Conservation (phyloP, 257 asterid genomes). For the Oldenlandia corymbosa region DNA sequence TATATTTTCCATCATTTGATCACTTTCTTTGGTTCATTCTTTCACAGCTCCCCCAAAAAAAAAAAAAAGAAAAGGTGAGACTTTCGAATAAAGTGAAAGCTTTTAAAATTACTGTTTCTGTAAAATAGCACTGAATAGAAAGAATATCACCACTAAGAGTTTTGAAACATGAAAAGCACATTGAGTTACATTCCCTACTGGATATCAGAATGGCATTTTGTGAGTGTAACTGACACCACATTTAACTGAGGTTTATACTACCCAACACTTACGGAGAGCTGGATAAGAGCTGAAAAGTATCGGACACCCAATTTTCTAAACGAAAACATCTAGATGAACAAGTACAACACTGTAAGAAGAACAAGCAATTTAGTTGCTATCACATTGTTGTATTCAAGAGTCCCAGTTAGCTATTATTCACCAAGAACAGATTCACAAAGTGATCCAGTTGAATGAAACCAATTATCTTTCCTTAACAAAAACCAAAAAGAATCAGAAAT, state of each 20-base stretch:
- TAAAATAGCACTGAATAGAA: too few species aligned
- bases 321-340: background rate
- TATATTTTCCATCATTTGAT: too few species aligned
- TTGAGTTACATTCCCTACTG: background rate
- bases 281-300: background rate
- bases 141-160: too few species aligned
- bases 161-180: background rate
- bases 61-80: too few species aligned
- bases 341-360: background rate
- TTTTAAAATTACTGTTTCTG: too few species aligned
- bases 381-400: background rate
- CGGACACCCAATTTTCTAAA: background rate
- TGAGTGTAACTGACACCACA: background rate
- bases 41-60: too few species aligned
- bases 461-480: background rate
- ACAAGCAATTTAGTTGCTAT: background rate
- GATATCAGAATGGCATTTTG: background rate
- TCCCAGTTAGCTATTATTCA: background rate
- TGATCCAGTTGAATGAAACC: background rate
- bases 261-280: conserved; percentile 1
- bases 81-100: too few species aligned
- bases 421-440: background rate
- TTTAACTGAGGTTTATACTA: background rate
- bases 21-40: too few species aligned
- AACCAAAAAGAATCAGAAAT: background rate